phyloP scores from a whole-genome alignment of 768 basidiomycete genomes.

The Suillus lakei region DNA sequence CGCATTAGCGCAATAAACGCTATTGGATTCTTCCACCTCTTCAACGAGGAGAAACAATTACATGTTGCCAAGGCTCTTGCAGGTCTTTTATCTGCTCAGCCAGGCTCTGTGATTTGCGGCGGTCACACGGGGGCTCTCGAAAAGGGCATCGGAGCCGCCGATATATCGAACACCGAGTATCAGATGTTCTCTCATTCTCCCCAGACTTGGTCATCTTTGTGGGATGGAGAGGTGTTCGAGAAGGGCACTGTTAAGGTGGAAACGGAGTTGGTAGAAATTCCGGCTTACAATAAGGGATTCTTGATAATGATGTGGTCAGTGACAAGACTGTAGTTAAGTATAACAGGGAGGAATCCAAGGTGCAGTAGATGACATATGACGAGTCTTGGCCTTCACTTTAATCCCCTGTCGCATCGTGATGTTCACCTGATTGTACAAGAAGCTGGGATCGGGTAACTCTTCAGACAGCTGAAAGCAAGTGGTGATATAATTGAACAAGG shows the following conservation, averaged over 20 bases:
- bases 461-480: background rate
- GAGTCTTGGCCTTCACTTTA: too few species aligned
- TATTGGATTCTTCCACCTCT: constrained; percentile 50
- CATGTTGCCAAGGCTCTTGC: constrained; percentile 32
- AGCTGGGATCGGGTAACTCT: background rate
- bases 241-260: constrained; percentile 39
- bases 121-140: constrained; percentile 22
- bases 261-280: constrained; percentile 14
- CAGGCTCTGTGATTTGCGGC: constrained; percentile 40
- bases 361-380: too few species aligned
- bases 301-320: background rate
- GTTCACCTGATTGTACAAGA: background rate
- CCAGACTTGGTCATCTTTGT: constrained; percentile 21
- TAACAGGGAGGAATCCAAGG: background rate
- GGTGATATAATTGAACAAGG: background rate
- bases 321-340: background rate
- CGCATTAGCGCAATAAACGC: constrained; percentile 54
- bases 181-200: constrained; percentile 18
- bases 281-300: too few species aligned
- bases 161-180: background rate
- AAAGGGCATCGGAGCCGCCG: constrained; percentile 7
- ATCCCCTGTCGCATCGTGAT: too few species aligned
- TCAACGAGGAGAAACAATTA: constrained; percentile 33
- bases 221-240: constrained; percentile 29
- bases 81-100: constrained; percentile 30